Evolutionary conservation across 2,329 filamentous ascomycete genomes (phyloP), one percentile per base, ranked within the genome.

Genomic region (Lithohypha guttulata): DNA sequence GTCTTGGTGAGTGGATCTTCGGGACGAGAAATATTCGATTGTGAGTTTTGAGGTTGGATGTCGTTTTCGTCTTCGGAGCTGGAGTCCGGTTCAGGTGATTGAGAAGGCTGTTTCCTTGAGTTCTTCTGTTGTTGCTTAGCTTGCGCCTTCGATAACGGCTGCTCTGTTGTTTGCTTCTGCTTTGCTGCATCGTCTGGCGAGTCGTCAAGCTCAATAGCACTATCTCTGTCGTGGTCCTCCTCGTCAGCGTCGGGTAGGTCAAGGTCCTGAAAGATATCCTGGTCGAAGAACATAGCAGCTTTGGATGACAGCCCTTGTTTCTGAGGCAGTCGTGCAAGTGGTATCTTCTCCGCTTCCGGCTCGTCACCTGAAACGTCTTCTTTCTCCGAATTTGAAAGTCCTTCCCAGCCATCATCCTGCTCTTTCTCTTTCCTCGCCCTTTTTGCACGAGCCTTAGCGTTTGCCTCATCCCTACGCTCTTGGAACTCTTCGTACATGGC

Each of bases 361-460:
- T 37, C 43, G 10, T 59, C 62, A 25, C n/a, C 8, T 7, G 23
- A 25, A 25, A 8, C 23, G 6, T 75, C 73, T 2, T 69, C 70
- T n/a, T 77, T 75, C 41, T 72, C 74, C 8, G 70, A 75, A 15
- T 75, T 71, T 3, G 84, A 93, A 43, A 96, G 77, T 1, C 91
- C 91, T 51, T 93, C 83, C 80, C 87, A 98, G 18, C 35, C 35
- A 55, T 94, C 87, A 10, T 84, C 86, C 42, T 93, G 84, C 37
- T 82, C 77, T 46, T 82, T 77, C 54, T 85, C 77, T 55, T 83
- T 78, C 39, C 87, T 76, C 5, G 84, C 81, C 56, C 85, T 85
- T 67, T 96, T 98, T 2, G 89, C 86, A 27, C 84, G 78, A 55
- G 83, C 82, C 59, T 95, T 96, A 11, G 87, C 79, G 56, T 96